phyloP scores from a whole-genome alignment of 2,329 filamentous ascomycete genomes.

The Emergomyces africanus region DNA sequence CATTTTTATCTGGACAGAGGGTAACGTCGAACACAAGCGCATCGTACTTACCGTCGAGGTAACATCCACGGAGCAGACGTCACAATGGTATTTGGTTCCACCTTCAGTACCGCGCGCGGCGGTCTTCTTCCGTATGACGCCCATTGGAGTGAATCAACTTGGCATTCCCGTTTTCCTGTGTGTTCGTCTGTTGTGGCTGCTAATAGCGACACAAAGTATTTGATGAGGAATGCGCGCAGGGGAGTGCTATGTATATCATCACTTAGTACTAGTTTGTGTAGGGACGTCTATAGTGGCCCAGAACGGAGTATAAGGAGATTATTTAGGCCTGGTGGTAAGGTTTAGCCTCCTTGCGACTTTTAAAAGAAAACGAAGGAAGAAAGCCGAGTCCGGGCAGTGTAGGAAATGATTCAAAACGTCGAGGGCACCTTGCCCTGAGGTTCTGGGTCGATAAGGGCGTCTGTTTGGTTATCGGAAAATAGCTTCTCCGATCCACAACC shows the following conservation, averaged over 20 bases:
- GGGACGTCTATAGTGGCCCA: background rate
- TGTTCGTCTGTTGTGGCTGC: background rate
- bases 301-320: background rate
- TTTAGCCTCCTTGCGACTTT: background rate
- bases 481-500: background rate
- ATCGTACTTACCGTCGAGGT: constrained; percentile 69
- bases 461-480: background rate
- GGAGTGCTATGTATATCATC: too few relatives aligned
- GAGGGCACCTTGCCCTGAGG: background rate
- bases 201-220: background rate
- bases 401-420: background rate
- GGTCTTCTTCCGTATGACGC: constrained; percentile 92
- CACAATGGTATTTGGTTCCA: constrained; percentile 91
- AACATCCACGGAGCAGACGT: constrained; percentile 92
- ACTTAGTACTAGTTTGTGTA: too few relatives aligned
- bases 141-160: constrained; percentile 45
- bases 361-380: background rate
- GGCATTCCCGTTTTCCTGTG: background rate
- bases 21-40: background rate
- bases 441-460: background rate
- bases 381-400: background rate
- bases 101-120: constrained; percentile 73
- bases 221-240: background rate
- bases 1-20: constrained; percentile 1
- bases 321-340: background rate